Conservation (phyloP, 1,139 yeast species). For the Debaryomyces sp. region DNA sequence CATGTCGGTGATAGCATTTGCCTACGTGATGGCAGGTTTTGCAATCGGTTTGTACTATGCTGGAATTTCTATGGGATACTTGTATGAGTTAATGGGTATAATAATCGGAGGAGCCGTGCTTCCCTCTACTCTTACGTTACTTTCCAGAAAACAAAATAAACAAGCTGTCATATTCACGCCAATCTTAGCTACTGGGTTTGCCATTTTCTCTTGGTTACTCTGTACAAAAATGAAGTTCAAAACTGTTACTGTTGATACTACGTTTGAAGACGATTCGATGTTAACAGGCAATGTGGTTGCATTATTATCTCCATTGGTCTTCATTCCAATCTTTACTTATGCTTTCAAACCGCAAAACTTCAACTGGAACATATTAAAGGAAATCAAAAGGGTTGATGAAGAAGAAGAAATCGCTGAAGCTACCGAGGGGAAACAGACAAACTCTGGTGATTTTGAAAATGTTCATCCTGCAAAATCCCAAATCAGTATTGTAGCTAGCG, state of each 20-base stretch:
- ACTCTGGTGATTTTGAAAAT: conserved; percentile 35
- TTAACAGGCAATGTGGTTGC: conserved; percentile 86
- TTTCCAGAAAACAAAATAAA: conserved; percentile 67
- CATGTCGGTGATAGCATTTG: conserved; percentile 24
- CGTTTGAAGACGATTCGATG: conserved; percentile 83
- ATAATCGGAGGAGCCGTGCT: conserved; percentile 85
- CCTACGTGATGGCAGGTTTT: conserved; percentile 65
- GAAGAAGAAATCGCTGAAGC: conserved; percentile 54
- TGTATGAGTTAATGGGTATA: conserved; percentile 85
- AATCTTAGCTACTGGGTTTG: conserved; percentile 60
- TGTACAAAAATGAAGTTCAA: conserved; percentile 59
- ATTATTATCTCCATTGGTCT: conserved; percentile 68
- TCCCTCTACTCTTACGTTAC: conserved; percentile 71
- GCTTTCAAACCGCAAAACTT: conserved; percentile 70
- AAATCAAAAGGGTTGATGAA: conserved; percentile 66
- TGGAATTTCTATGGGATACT: conserved; percentile 81
- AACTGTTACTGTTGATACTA: conserved; percentile 57
- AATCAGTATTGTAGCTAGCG: conserved; percentile 43
- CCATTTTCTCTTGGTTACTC: conserved; percentile 69
- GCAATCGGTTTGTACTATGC: conserved; percentile 83
- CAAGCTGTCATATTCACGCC: conserved; percentile 65
- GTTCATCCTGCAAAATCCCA: conserved; percentile 43
- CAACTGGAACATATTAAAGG: conserved; percentile 65
- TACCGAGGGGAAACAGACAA: conserved; percentile 18
- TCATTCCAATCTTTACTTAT: conserved; percentile 67